A percentile compares a stretch with the other conserved stretches of the same genome.
Evolutionary conservation across 2,329 filamentous ascomycete species (phyloP).

Genomic region (Colletotrichum spaethianum): DNA sequence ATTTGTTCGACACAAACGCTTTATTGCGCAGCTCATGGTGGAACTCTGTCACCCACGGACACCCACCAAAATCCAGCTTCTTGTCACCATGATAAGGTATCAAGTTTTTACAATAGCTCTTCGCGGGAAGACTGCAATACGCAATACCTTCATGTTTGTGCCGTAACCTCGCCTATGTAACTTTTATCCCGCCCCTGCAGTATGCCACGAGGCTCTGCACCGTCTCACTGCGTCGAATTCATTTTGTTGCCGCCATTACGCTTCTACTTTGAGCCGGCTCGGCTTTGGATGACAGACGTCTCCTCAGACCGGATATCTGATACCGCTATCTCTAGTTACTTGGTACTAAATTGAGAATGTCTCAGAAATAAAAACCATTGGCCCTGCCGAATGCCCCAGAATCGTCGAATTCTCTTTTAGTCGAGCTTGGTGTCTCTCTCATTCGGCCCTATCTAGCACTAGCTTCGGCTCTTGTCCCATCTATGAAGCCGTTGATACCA

Average conservation of each 20-base stretch:
- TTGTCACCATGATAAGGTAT: neutral
- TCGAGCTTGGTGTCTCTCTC: constrained; percentile 13
- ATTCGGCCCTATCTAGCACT: constrained; percentile 24
- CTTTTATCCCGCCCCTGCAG: neutral
- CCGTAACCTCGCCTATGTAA: constrained; percentile 4
- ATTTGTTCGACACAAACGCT: neutral
- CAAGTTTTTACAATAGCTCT: neutral
- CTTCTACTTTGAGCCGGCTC: constrained; percentile 2
- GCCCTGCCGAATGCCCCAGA: constrained; percentile 21
- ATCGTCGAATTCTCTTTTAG: neutral
- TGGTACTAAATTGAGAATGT: constrained; percentile 17
- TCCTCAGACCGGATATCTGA: neutral
- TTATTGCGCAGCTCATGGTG: neutral
- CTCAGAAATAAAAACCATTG: constrained; percentile 27
- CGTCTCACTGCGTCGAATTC: constrained; percentile 14
- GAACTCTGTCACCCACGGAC: neutral
- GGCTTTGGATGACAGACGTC: neutral
- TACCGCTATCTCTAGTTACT: neutral
- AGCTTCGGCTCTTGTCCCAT: constrained; percentile 4
- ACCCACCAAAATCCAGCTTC: neutral
- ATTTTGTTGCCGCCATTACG: neutral
- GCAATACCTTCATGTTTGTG: constrained; percentile 12
- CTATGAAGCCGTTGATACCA: constrained; percentile 14
- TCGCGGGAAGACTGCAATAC: neutral
- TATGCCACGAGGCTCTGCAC: constrained; percentile 31